A percentile compares a stretch with the other conserved stretches of the same genome.
Conservation (phyloP, 2,329 filamentous ascomycete species). For the Rutstroemia sp. region DNA sequence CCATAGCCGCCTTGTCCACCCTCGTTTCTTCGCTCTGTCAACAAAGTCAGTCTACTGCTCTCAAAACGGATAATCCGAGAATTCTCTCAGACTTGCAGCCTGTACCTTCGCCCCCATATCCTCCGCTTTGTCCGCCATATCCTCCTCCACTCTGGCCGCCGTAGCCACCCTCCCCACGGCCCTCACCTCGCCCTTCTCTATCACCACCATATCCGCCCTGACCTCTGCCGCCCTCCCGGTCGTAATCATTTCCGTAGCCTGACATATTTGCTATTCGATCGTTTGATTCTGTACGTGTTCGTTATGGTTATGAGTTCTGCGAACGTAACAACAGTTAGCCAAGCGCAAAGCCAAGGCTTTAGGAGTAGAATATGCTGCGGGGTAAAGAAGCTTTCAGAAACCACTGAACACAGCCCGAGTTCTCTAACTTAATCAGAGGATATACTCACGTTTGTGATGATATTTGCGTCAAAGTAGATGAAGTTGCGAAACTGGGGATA, state of each 20-base stretch:
- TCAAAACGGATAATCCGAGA: too few relatives aligned
- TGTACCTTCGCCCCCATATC: background rate
- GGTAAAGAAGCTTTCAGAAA: too few relatives aligned
- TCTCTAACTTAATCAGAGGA: too few relatives aligned
- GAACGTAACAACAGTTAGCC: background rate
- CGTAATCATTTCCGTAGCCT: constrained; percentile 5
- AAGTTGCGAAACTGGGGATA: too few relatives aligned
- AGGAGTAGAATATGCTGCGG: too few relatives aligned
- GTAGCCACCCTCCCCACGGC: constrained; percentile 21
- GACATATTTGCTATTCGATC: background rate
- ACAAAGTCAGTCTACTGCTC: too few relatives aligned
- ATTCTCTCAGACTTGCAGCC: too few relatives aligned
- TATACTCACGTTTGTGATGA: too few relatives aligned
- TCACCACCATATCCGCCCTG: constrained; percentile 6
- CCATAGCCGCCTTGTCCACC: background rate
- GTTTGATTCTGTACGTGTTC: background rate
- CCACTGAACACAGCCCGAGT: too few relatives aligned
- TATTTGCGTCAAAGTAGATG: too few relatives aligned
- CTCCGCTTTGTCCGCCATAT: background rate
- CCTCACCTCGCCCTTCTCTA: constrained; percentile 1
- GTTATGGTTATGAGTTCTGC: too few relatives aligned
- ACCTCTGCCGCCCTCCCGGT: background rate
- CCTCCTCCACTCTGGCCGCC: background rate
- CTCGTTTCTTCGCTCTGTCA: too few relatives aligned
- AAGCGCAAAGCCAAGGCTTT: background rate